Evolutionary conservation across 208 protist genomes (phyloP).

Genomic region (Strigomonas galati): DNA sequence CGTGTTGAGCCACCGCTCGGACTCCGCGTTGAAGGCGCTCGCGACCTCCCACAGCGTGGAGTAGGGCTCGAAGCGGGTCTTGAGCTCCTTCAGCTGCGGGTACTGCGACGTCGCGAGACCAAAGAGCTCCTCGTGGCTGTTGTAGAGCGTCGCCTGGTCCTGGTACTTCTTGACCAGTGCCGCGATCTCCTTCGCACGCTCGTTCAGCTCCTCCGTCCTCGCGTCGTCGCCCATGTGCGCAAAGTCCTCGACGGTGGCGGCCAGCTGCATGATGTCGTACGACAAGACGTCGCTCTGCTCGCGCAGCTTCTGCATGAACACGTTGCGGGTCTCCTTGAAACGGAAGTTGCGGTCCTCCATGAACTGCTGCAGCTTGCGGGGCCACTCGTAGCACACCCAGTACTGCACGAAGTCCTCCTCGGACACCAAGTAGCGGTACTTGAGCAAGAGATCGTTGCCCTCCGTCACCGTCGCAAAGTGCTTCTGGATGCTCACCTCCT

Average conservation of each 20-base stretch:
- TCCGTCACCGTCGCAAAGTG: slow-evolving; percentile 68
- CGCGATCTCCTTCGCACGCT: slow-evolving; percentile 75
- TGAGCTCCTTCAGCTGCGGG: slow-evolving; percentile 85
- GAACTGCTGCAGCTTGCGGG: slow-evolving; percentile 83
- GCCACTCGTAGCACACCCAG: slow-evolving; percentile 90
- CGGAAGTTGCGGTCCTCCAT: slow-evolving; percentile 89
- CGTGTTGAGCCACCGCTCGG: slow-evolving; percentile 88
- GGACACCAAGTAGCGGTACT: slow-evolving; percentile 72
- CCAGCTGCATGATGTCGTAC: slow-evolving; percentile 76
- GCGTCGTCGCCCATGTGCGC: slow-evolving; percentile 80
- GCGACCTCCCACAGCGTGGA: slow-evolving; percentile 89
- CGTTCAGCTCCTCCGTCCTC: slow-evolving; percentile 85
- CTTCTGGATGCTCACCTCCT: slow-evolving; percentile 68
- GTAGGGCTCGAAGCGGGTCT: slow-evolving; percentile 88
- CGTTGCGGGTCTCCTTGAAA: slow-evolving; percentile 87
- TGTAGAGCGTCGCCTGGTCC: slow-evolving; percentile 76
- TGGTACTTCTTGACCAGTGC: slow-evolving; percentile 63
- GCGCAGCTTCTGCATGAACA: slow-evolving; percentile 88
- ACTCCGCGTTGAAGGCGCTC: slow-evolving; percentile 75
- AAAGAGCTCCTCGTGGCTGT: slow-evolving; percentile 89
- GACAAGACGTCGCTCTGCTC: slow-evolving; percentile 86
- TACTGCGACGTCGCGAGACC: slow-evolving; percentile 79
- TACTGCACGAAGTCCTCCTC: slow-evolving; percentile 79
- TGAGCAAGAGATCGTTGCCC: slow-evolving; percentile 82
- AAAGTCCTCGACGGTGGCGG: slow-evolving; percentile 83